Base-by-base conservation (phyloP, 78 protist species). In the Pigoraptor vietnamica region DNA sequence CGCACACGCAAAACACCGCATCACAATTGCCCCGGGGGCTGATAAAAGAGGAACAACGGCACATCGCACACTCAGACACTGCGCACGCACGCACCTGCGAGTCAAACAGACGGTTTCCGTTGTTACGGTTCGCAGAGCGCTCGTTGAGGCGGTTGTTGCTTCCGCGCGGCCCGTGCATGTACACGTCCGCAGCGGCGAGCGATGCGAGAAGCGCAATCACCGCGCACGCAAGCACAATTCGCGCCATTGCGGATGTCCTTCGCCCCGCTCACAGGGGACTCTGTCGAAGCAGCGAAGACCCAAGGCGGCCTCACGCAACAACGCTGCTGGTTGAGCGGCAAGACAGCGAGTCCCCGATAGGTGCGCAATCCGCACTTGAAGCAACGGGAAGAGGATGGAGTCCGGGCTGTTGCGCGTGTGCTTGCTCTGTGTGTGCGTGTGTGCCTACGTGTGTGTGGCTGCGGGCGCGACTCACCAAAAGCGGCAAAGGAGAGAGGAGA, bases 81-180 rank as follows among this genome's bases (percentile, higher is more conserved):
- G 48, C 39, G 48, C n/a, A 79, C 21, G 1, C 6, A 35, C 38
- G 2, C 23, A 35, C 38, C 88, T 86, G 90, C 23, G 90, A 95
- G 87, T 95, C 94, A 25, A 93, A 95, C 40, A 95, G 89, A 38
- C 95, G 94, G 81, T 94, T 91, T 24, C 79, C 95, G 40, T 95
- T 92, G 91, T 88, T 39, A 38, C 96, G 93, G 92, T 90, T 89
- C n/a, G 34, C 81, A 39, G n/a, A 37, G 23, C 38, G 81, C 48
- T 95, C 96, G 40, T 83, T 83, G 25, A 87, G 81, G 81, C 93
- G 93, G 89, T 92, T 92, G 93, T 92, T 92, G 67, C 67, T 34
- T 25, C 93, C 93, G 34, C 81, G 91, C 34, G 91, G 93, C 91
- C 39, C 29, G 87, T 88, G 91, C 90, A 81, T 23, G 89, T 92